phyloP scores from a whole-genome alignment of 225 moss, liverwort and hornwort species.

The Takakia lepidozioides region DNA sequence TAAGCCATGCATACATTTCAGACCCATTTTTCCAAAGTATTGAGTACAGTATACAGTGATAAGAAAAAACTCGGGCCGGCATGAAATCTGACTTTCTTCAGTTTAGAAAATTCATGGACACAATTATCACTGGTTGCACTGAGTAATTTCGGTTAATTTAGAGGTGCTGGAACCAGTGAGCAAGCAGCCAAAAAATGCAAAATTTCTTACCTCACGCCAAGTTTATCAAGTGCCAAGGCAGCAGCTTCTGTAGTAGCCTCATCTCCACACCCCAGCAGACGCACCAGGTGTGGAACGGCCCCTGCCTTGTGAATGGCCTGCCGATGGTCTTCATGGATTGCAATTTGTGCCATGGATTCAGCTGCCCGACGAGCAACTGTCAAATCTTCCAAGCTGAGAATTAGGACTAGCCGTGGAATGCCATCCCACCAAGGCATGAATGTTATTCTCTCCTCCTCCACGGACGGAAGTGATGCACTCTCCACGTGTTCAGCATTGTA shows the following conservation, averaged over 20 bases:
- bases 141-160: too few species aligned
- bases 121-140: too few species aligned
- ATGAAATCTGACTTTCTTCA: too few species aligned
- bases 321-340: slow-evolving; percentile 61
- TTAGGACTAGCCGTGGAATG: slow-evolving; percentile 68
- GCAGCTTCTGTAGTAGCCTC: slow-evolving; percentile 65
- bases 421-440: slow-evolving; percentile 94
- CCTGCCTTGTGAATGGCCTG: slow-evolving; percentile 77
- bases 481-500: slow-evolving; percentile 14
- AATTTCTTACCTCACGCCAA: slow-evolving; percentile 49
- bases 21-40: too few species aligned
- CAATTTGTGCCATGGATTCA: slow-evolving; percentile 55
- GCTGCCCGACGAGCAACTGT: slow-evolving; percentile 62
- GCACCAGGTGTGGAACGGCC: slow-evolving; percentile 76
- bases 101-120: too few species aligned
- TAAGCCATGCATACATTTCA: too few species aligned
- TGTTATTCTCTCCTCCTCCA: slow-evolving; percentile 28
- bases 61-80: too few species aligned
- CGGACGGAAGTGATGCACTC: slow-evolving; percentile 7
- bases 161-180: too few species aligned
- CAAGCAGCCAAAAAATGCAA: too few species aligned
- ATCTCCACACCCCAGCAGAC: slow-evolving; percentile 76
- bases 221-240: slow-evolving; percentile 56
- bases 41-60: too few species aligned
- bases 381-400: slow-evolving; percentile 67